phyloP scores from a whole-genome alignment of 441 rosid genomes.

The Brassica balearica region DNA sequence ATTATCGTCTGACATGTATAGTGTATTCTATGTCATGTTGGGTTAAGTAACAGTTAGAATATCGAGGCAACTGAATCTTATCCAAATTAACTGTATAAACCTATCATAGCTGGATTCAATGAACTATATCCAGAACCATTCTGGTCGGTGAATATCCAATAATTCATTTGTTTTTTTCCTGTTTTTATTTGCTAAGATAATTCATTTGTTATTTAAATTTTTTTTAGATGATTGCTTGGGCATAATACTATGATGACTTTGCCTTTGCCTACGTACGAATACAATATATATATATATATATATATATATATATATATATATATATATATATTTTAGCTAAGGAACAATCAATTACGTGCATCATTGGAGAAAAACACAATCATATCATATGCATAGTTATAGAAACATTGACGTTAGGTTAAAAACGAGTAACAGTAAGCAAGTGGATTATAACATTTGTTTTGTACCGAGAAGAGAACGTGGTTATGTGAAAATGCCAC shows the following conservation, averaged over 20 bases:
- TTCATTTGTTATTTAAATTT: background rate
- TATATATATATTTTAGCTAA: background rate
- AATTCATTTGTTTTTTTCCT: too few species aligned
- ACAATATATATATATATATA: background rate
- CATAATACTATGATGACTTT: background rate
- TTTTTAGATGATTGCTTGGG: background rate
- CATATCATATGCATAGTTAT: background rate
- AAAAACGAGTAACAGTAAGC: slow-evolving; percentile 9
- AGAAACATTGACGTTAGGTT: background rate
- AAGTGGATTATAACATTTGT: slow-evolving; percentile 29
- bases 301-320: background rate
- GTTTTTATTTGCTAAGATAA: background rate
- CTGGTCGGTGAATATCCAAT: background rate
- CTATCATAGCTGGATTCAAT: slow-evolving; percentile 22
- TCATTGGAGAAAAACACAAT: slow-evolving; percentile 22
- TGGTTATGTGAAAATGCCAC: slow-evolving; percentile 35
- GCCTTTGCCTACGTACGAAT: background rate
- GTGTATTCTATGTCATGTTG: background rate
- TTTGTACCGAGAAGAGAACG: slow-evolving; percentile 20
- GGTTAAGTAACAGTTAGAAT: background rate
- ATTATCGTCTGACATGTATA: background rate
- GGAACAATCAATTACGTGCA: slow-evolving; percentile 4
- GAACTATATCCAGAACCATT: slow-evolving; percentile 10
- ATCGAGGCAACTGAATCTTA: slow-evolving; percentile 28
- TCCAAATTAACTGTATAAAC: slow-evolving; percentile 29